Evolutionary conservation across 768 basidiomycete species (phyloP).

Genomic region (Agaricus subrufescens): DNA sequence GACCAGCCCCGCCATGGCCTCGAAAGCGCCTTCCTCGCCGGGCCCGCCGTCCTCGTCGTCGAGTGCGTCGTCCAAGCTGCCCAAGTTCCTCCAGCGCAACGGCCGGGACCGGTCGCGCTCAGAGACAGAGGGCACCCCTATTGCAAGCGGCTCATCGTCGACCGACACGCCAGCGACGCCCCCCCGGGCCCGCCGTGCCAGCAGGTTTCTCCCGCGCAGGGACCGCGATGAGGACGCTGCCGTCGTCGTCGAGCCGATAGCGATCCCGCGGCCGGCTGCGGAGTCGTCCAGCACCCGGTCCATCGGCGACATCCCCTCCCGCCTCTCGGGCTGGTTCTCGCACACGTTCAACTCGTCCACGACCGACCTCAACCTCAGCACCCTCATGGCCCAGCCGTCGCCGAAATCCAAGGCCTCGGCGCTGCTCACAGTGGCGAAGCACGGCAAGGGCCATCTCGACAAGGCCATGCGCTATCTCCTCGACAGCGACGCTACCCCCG

Average conservation of each 20-base stretch:
- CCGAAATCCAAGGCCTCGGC: conserved; percentile 24
- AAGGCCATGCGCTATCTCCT: conserved; percentile 87
- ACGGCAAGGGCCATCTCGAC: conserved; percentile 73
- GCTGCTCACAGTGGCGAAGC: conserved; percentile 64
- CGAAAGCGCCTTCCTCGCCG: background rate
- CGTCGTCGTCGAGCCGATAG: conserved; percentile 62
- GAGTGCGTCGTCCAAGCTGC: conserved; percentile 41
- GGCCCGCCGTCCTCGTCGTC: background rate
- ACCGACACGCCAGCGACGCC: conserved; percentile 22
- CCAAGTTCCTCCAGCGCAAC: conserved; percentile 66
- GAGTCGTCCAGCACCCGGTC: conserved; percentile 25
- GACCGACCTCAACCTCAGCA: conserved; percentile 65
- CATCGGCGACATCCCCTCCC: conserved; percentile 66
- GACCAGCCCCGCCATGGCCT: background rate
- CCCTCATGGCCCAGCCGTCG: conserved; percentile 40
- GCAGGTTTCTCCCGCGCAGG: conserved; percentile 32
- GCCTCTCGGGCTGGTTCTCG: conserved; percentile 78
- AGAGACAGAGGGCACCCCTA: conserved; percentile 33
- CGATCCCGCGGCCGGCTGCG: conserved; percentile 51
- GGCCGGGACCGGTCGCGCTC: conserved; percentile 58
- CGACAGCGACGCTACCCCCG: conserved; percentile 83
- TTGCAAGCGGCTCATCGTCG: conserved; percentile 28
- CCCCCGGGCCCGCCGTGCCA: conserved; percentile 24
- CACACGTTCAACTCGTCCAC: conserved; percentile 72
- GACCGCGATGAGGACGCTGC: conserved; percentile 27